phyloP scores from a whole-genome alignment of 2,329 filamentous ascomycete species.

The Fusarium transvaalense region DNA sequence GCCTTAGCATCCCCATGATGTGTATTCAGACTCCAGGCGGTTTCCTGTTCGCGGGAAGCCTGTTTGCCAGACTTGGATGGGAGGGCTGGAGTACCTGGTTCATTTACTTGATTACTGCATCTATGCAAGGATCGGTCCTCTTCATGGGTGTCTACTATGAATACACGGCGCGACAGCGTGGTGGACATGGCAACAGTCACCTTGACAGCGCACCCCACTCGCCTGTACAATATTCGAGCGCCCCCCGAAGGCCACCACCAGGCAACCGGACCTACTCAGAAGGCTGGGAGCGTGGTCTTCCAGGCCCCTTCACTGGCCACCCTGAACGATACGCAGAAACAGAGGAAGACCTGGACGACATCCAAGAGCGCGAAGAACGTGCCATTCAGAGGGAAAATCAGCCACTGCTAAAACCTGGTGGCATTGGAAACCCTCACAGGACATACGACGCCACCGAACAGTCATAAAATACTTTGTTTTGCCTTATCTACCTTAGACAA shows the following conservation, averaged over 20 bases:
- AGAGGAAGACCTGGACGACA: constrained; percentile 64
- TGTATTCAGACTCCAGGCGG: constrained; percentile 96
- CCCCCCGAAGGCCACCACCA: constrained; percentile 52
- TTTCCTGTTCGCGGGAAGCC: constrained; percentile 87
- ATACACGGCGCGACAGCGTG: constrained; percentile 58
- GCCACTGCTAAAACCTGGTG: constrained; percentile 63
- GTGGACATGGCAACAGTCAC: constrained; percentile 41
- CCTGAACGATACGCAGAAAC: constrained; percentile 65
- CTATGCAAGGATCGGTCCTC: constrained; percentile 85
- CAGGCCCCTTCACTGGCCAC: constrained; percentile 65
- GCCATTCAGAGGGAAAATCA: constrained; percentile 64
- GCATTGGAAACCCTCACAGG: constrained; percentile 61
- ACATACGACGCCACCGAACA: constrained; percentile 54
- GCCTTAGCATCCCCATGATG: constrained; percentile 97
- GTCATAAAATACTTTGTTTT: constrained; percentile 9
- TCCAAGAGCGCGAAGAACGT: constrained; percentile 64
- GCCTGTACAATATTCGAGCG: constrained; percentile 45
- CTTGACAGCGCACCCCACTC: constrained; percentile 48
- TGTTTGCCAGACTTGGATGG: constrained; percentile 82
- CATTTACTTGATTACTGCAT: constrained; percentile 87
- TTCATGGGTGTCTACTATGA: constrained; percentile 85
- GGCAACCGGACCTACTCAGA: constrained; percentile 62
- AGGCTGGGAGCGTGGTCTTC: constrained; percentile 64
- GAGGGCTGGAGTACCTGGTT: constrained; percentile 97
- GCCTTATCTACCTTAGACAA: constrained; percentile 13